Conservation (phyloP, 2,329 filamentous ascomycete species). For the Diaporthe vexans region DNA sequence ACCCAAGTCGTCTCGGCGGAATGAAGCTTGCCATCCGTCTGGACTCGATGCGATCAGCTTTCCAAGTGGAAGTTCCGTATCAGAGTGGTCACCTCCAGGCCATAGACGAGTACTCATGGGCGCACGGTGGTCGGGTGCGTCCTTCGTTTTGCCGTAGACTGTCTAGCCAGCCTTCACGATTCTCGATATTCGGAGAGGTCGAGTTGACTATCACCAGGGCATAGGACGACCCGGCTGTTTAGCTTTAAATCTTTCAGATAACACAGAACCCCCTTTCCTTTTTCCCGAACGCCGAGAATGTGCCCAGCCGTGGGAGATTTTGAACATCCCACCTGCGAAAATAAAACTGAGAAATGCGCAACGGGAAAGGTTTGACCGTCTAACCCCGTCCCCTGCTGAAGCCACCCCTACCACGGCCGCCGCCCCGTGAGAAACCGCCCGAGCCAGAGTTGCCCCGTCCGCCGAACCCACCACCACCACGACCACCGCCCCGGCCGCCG, state of each 20-base stretch:
- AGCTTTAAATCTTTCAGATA: constrained; percentile 37
- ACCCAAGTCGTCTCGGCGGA: background rate
- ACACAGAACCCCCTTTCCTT: constrained; percentile 40
- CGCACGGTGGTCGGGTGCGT: background rate
- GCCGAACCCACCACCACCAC: constrained; percentile 46
- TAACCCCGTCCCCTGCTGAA: constrained; percentile 49
- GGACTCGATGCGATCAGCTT: background rate
- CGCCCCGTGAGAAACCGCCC: constrained; percentile 48
- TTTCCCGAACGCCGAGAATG: constrained; percentile 42
- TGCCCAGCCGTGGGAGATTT: constrained; percentile 39
- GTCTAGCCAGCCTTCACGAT: background rate
- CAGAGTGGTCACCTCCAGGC: background rate
- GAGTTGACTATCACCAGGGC: constrained; percentile 28
- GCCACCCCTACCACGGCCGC: constrained; percentile 52
- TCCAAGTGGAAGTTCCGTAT: background rate
- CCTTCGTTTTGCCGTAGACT: background rate
- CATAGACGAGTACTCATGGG: too few relatives aligned
- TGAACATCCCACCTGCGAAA: constrained; percentile 37
- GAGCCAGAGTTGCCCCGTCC: constrained; percentile 43
- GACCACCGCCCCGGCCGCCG: constrained; percentile 49
- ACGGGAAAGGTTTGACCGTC: background rate
- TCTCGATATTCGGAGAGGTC: background rate
- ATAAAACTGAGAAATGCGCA: constrained; percentile 36
- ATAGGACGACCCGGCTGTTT: constrained; percentile 33
- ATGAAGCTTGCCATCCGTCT: background rate